Percentiles rank a stretch among this genome's conserved stretches.
Conservation (phyloP, 2,329 filamentous ascomycete species). For the Zasmidium citrigriseum region DNA sequence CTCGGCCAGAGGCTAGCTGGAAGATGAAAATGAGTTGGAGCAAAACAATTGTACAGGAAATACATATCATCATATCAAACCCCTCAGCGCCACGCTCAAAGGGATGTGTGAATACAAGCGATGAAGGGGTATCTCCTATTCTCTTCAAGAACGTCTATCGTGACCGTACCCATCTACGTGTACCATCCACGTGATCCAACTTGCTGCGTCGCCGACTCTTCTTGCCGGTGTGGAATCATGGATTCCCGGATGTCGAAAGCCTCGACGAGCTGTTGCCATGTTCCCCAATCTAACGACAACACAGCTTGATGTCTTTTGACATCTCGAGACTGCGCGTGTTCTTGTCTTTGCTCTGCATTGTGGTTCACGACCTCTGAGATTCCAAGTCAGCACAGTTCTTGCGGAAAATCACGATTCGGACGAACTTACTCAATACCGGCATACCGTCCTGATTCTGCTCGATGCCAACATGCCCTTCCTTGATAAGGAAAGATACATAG, state of each 20-base stretch:
- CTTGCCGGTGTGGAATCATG: slow-evolving; percentile 76
- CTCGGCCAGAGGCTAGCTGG: too few species aligned
- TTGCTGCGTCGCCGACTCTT: slow-evolving; percentile 57
- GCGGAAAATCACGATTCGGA: neutral
- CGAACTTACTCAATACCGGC: slow-evolving; percentile 75
- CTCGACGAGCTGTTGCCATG: slow-evolving; percentile 76
- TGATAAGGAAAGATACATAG: slow-evolving; percentile 90
- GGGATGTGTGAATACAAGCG: neutral
- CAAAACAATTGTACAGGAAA: too few species aligned
- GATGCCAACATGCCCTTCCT: slow-evolving; percentile 79
- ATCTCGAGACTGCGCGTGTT: slow-evolving; percentile 55
- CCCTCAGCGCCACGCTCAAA: neutral
- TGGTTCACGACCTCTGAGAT: slow-evolving; percentile 37
- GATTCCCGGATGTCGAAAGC: slow-evolving; percentile 74
- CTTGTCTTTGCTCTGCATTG: slow-evolving; percentile 49
- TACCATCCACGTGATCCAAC: slow-evolving; percentile 68
- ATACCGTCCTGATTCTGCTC: slow-evolving; percentile 70
- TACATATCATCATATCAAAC: too few species aligned
- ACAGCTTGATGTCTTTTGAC: slow-evolving; percentile 72
- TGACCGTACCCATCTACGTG: slow-evolving; percentile 41
- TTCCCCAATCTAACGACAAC: slow-evolving; percentile 80
- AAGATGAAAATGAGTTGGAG: too few species aligned
- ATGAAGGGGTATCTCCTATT: neutral
- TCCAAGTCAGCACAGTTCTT: neutral
- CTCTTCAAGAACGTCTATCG: neutral